Evolutionary conservation across 768 basidiomycete genomes (phyloP).

Genomic region (Tulasnella sp.): DNA sequence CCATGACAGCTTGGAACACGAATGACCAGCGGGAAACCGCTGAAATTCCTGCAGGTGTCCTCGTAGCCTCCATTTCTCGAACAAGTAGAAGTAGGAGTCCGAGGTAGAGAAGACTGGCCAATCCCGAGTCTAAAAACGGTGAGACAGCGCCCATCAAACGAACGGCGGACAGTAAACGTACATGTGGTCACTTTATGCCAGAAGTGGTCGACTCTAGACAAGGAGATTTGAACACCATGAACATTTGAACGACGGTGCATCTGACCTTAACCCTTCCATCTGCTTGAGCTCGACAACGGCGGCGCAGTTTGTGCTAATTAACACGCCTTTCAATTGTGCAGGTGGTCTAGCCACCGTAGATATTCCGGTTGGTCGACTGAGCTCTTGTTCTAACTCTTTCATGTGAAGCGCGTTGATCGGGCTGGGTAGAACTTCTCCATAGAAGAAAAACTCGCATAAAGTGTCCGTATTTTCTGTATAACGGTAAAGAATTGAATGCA

Average conservation of each 20-base stretch:
- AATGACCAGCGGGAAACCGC: constrained; percentile 78
- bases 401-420: constrained; percentile 42
- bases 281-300: constrained; percentile 53
- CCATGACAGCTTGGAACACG: constrained; percentile 62
- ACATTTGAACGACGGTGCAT: background rate
- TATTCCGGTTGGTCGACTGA: constrained; percentile 60
- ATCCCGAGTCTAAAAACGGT: constrained; percentile 49
- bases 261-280: constrained; percentile 55
- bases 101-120: constrained; percentile 54
- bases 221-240: background rate
- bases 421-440: constrained; percentile 49
- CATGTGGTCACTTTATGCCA: constrained; percentile 62
- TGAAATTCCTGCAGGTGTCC: constrained; percentile 65
- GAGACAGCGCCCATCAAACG: constrained; percentile 12
- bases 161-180: constrained; percentile 22
- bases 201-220: constrained; percentile 34
- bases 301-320: constrained; percentile 73
- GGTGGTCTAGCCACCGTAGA: constrained; percentile 45
- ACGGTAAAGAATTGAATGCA: background rate
- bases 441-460: constrained; percentile 52
- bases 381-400: constrained; percentile 60
- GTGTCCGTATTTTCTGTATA: constrained; percentile 35
- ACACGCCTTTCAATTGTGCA: constrained; percentile 46
- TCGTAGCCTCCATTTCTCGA: constrained; percentile 60
- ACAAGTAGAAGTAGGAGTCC: constrained; percentile 52